phyloP scores from a whole-genome alignment of 768 basidiomycete species.

The Kwoniella newhampshirensis region DNA sequence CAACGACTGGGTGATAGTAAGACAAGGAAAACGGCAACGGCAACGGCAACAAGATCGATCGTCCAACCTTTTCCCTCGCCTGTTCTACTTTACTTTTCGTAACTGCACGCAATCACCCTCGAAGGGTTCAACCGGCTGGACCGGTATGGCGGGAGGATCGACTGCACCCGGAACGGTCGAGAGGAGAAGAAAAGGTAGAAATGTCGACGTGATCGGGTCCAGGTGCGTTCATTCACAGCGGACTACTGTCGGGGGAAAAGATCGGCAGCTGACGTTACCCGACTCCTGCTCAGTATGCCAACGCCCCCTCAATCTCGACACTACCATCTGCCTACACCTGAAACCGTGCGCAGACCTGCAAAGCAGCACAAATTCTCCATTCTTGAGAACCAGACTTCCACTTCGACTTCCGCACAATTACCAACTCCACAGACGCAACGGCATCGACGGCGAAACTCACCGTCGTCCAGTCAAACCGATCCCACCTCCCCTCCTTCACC shows the following conservation, averaged over 20 bases:
- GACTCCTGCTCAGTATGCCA: constrained; percentile 20
- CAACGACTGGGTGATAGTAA: too few relatives aligned
- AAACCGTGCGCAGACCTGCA: constrained; percentile 27
- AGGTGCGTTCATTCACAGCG: constrained; percentile 19
- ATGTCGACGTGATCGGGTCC: constrained; percentile 27
- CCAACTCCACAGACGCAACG: constrained; percentile 47
- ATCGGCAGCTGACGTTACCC: constrained; percentile 1
- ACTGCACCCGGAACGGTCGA: constrained; percentile 31
- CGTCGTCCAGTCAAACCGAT: constrained; percentile 2
- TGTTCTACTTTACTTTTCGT: neutral
- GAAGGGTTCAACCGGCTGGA: constrained; percentile 38
- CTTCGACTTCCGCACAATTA: constrained; percentile 15
- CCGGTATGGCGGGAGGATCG: constrained; percentile 20
- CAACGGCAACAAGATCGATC: too few relatives aligned
- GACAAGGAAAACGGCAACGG: constrained; percentile 1
- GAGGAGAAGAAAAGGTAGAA: constrained; percentile 33
- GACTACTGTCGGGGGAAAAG: too few relatives aligned
- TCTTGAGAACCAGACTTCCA: neutral
- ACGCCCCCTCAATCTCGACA: constrained; percentile 31
- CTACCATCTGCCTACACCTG: constrained; percentile 39
- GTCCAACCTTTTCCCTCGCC: neutral
- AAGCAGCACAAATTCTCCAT: constrained; percentile 19
- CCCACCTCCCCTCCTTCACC: constrained; percentile 21
- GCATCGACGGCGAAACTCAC: constrained; percentile 13
- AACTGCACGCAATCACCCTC: constrained; percentile 18